Evolutionary conservation across 208 protist genomes (phyloP).

Genomic region (Entamoeba histolytica): DNA sequence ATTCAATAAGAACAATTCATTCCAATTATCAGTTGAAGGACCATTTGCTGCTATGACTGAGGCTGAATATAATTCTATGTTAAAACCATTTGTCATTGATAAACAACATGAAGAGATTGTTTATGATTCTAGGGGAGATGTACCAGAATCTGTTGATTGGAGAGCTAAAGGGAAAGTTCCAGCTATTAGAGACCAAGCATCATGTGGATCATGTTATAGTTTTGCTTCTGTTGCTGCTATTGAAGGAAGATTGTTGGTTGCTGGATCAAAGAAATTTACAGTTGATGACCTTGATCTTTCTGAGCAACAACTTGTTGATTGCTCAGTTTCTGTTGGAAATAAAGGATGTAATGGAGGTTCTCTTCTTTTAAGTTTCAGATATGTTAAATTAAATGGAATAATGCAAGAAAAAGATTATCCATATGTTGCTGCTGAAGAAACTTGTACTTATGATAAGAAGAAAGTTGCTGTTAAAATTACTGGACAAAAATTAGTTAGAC

Average conservation of each 20-base stretch:
- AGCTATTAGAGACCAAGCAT: not conserved
- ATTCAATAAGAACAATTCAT: not conserved
- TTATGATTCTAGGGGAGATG: not conserved
- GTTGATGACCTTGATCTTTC: not conserved
- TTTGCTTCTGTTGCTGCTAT: not conserved
- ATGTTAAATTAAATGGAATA: not conserved
- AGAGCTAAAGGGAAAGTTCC: not conserved
- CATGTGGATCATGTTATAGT: not conserved
- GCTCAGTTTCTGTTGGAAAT: not conserved
- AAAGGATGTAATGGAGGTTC: not conserved
- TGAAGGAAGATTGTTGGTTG: not conserved
- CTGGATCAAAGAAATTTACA: not conserved
- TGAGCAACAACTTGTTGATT: not conserved
- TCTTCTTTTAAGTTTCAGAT: not conserved
- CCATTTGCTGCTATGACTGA: not conserved
- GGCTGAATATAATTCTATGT: not conserved
- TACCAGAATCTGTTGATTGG: not conserved
- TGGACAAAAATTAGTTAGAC: not conserved
- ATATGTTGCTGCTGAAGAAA: not conserved
- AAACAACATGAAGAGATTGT: not conserved
- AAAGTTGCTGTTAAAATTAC: not conserved
- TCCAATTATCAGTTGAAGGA: not conserved
- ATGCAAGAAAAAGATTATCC: not conserved
- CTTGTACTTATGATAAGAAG: not conserved
- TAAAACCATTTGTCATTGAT: not conserved